phyloP scores from a whole-genome alignment of 1,284 basidiomycete genomes.

The Rhizoctonia solani region DNA sequence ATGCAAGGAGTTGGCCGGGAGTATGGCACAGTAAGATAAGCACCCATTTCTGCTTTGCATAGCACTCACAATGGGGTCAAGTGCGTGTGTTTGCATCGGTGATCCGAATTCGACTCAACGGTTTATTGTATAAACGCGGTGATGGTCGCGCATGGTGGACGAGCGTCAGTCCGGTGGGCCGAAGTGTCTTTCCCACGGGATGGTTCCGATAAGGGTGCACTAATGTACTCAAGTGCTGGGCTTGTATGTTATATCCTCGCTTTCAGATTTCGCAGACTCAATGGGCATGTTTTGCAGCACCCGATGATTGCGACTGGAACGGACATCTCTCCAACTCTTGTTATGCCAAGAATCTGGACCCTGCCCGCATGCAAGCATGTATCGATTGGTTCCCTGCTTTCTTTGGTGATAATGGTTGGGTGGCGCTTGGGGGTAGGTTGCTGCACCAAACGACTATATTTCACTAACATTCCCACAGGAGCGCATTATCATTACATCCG shows the following conservation, averaged over 20 bases:
- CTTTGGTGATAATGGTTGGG: conserved; percentile 66
- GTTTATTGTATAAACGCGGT: no score
- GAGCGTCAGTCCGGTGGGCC: no score
- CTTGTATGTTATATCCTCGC: no score
- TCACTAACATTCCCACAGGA: background rate
- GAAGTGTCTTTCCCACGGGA: no score
- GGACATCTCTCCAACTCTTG: conserved; percentile 75
- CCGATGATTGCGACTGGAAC: conserved; percentile 73
- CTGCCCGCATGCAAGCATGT: conserved; percentile 54
- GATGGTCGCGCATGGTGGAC: no score
- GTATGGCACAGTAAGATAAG: conserved; percentile 38
- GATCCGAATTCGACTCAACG: no score
- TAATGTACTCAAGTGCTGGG: no score
- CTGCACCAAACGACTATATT: background rate
- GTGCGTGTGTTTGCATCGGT: no score
- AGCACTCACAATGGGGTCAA: no score
- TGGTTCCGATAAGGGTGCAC: no score
- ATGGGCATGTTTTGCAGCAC: conserved; percentile 47
- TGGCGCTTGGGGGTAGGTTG: conserved; percentile 58
- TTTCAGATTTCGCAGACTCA: no score
- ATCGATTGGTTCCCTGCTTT: conserved; percentile 63
- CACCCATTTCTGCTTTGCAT: background rate
- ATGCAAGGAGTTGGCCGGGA: conserved; percentile 36
- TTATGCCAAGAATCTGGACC: conserved; percentile 68
- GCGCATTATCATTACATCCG: conserved; percentile 29